Percentiles rank a stretch among this genome's conserved stretches.
These are phyloP conservation scores for Suillus tomentosus DNA, from an alignment of 768 basidiomycete species.

Conservation along the genomic window DNA sequence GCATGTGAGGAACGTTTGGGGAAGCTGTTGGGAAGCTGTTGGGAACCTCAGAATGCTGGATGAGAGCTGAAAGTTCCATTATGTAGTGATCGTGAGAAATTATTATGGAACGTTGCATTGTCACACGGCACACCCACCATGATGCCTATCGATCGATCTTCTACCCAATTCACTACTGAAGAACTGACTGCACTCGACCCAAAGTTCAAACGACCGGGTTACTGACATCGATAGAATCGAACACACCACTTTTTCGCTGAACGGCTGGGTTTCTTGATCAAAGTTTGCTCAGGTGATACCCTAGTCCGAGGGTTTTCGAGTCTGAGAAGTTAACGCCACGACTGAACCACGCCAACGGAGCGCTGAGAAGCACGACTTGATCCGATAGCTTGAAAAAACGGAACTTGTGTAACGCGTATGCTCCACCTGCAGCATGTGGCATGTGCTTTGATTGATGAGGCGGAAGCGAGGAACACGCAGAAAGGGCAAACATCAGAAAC, in stretches of 20 bases:
- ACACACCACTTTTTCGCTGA: background rate
- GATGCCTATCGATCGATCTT: background rate
- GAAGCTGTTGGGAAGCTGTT: background rate
- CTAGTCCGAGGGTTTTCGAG: background rate
- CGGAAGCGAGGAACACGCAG: constrained; percentile 1
- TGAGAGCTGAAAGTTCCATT: background rate
- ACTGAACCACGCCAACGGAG: background rate
- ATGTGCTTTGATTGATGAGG: background rate
- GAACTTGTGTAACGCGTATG: constrained; percentile 2
- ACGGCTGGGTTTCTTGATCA: background rate
- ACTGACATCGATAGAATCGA: background rate
- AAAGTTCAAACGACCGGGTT: background rate
- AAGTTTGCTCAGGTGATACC: background rate
- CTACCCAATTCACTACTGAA: background rate
- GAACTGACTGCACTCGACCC: background rate
- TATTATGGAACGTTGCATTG: background rate
- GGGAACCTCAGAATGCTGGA: background rate
- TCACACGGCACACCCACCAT: background rate
- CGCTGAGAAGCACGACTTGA: background rate
- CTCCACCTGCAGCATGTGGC: background rate
- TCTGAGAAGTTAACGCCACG: background rate
- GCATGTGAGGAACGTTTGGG: constrained; percentile 2
- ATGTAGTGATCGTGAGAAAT: background rate
- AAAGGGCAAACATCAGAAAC: background rate
- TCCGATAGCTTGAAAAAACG: background rate